phyloP scores from a whole-genome alignment of 2,329 filamentous ascomycete species.

The Neurospora sp. region DNA sequence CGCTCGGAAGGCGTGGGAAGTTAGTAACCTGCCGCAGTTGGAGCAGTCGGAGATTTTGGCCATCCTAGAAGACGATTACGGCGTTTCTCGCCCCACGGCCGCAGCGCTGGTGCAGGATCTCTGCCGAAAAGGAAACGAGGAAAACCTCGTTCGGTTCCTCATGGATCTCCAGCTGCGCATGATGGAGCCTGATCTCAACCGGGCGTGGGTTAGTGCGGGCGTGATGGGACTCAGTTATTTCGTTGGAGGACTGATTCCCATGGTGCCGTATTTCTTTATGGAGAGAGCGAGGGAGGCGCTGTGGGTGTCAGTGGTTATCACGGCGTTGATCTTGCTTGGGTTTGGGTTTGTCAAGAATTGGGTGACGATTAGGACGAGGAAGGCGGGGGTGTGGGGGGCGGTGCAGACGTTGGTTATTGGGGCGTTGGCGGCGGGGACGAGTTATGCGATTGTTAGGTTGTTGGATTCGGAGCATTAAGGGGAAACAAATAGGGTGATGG shows the following conservation, averaged over 20 bases:
- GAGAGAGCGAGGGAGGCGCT: slow-evolving; percentile 37
- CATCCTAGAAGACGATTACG: slow-evolving; percentile 31
- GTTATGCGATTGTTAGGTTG: slow-evolving; percentile 51
- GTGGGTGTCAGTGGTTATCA: slow-evolving; percentile 49
- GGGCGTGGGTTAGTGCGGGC: slow-evolving; percentile 45
- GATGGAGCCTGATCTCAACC: slow-evolving; percentile 31
- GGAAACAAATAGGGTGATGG: neutral
- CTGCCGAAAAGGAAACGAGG: slow-evolving; percentile 28
- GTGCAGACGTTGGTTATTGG: slow-evolving; percentile 56
- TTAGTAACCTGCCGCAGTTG: slow-evolving; percentile 29
- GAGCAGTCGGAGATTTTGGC: slow-evolving; percentile 39
- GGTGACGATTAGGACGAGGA: slow-evolving; percentile 39
- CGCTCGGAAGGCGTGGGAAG: slow-evolving; percentile 33
- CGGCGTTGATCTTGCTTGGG: slow-evolving; percentile 46
- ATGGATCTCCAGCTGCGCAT: slow-evolving; percentile 48
- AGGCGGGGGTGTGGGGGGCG: slow-evolving; percentile 47
- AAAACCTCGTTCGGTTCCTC: slow-evolving; percentile 45
- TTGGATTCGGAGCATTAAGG: slow-evolving; percentile 30
- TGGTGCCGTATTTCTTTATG: slow-evolving; percentile 59
- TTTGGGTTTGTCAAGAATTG: slow-evolving; percentile 58
- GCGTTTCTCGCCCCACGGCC: slow-evolving; percentile 32
- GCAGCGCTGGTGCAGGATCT: slow-evolving; percentile 40
- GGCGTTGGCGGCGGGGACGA: slow-evolving; percentile 54
- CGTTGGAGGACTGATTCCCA: slow-evolving; percentile 58
- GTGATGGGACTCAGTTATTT: slow-evolving; percentile 63